phyloP scores from a whole-genome alignment of 805 yeast species.

The Debaryomyces tyrocola region DNA sequence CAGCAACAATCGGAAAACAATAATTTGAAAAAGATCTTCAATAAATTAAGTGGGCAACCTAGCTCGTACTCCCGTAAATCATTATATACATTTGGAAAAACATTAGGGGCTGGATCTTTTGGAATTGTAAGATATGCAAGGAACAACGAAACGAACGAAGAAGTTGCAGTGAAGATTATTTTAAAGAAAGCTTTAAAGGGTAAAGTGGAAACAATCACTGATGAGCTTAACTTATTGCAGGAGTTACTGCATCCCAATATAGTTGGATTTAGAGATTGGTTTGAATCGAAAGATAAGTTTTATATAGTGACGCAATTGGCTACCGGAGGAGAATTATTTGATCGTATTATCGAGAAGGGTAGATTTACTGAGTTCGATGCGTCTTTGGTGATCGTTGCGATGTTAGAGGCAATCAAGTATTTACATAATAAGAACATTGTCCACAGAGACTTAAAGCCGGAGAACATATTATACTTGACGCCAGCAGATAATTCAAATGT shows the following conservation, averaged over 20 bases:
- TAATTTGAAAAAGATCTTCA: conserved; percentile 39
- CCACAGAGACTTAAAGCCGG: conserved; percentile 94
- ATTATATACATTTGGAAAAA: conserved; percentile 73
- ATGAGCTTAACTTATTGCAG: conserved; percentile 72
- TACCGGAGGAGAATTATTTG: conserved; percentile 94
- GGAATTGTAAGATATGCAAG: conserved; percentile 88
- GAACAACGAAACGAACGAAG: conserved; percentile 48
- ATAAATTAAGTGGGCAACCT: conserved; percentile 73
- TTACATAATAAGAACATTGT: conserved; percentile 77
- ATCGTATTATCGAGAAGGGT: conserved; percentile 77
- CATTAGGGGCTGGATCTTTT: conserved; percentile 93
- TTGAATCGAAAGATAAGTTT: conserved; percentile 88
- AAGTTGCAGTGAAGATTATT: conserved; percentile 88
- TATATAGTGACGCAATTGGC: conserved; percentile 94
- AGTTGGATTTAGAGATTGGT: conserved; percentile 90
- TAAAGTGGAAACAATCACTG: conserved; percentile 71
- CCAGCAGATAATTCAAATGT: conserved; percentile 57
- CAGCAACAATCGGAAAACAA: conserved; percentile 10
- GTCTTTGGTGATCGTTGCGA: conserved; percentile 66
- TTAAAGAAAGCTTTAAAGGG: conserved; percentile 82
- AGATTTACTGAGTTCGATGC: conserved; percentile 90
- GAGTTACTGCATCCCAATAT: conserved; percentile 79
- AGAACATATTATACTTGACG: conserved; percentile 77
- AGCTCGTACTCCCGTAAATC: conserved; percentile 63
- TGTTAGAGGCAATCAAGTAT: conserved; percentile 75